These are phyloP conservation scores for Komagataella kurtzmanii DNA, from an alignment of 805 yeast genomes.

Conservation along the genomic window DNA sequence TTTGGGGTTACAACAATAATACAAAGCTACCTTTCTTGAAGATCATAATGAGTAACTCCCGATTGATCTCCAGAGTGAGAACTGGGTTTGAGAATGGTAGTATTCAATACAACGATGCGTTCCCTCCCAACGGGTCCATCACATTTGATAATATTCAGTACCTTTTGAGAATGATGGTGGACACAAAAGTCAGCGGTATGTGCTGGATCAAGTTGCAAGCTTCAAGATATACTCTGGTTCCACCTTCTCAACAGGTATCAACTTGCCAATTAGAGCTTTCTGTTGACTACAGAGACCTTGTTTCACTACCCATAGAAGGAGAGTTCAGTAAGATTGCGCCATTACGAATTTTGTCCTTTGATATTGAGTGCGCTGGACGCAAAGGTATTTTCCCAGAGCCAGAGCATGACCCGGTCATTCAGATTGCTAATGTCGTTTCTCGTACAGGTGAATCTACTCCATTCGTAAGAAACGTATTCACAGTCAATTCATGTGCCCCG, in stretches of 20 bases:
- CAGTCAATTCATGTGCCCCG: constrained; percentile 82
- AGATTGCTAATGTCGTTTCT: constrained; percentile 91
- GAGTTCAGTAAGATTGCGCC: constrained; percentile 93
- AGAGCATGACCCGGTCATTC: constrained; percentile 85
- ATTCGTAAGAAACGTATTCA: constrained; percentile 87
- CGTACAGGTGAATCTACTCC: constrained; percentile 76
- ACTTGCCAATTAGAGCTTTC: constrained; percentile 78
- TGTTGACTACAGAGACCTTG: constrained; percentile 51
- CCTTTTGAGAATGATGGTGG: constrained; percentile 79
- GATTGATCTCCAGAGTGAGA: constrained; percentile 54
- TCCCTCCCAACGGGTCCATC: constrained; percentile 45
- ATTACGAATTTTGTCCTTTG: constrained; percentile 82
- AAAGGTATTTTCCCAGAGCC: constrained; percentile 96
- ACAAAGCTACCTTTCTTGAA: constrained; percentile 68
- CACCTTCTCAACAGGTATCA: constrained; percentile 31
- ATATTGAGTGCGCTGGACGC: constrained; percentile 97
- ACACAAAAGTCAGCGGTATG: constrained; percentile 90
- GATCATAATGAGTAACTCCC: constrained; percentile 53
- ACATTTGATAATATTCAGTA: constrained; percentile 89
- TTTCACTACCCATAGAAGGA: constrained; percentile 83
- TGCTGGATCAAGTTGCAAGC: constrained; percentile 89
- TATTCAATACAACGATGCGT: constrained; percentile 46
- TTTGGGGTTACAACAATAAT: constrained; percentile 89
- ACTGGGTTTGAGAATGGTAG: constrained; percentile 78
- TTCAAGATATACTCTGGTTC: constrained; percentile 43